Base-by-base conservation (phyloP, 2,329 filamentous ascomycete species). In the Dichotomopilus funicola region DNA sequence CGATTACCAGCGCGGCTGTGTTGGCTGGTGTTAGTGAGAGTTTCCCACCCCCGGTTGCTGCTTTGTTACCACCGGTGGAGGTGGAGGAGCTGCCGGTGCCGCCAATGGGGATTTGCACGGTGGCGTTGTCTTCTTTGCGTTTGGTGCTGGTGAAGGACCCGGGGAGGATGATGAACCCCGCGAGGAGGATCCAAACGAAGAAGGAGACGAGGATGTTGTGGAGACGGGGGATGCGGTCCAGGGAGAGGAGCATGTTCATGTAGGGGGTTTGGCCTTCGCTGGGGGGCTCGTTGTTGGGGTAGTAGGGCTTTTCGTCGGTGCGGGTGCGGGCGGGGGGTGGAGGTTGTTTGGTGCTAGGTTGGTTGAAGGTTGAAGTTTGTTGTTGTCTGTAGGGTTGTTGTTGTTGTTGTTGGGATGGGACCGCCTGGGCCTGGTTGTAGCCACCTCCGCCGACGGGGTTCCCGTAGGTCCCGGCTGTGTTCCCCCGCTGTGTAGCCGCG, bases 91-190 rank as follows among this genome's bases (percentile, higher is more conserved):
- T 37, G 42, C 56, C 46, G 6, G 45, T 49, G 44, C 47, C 52
- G 5, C 47, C 37, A 12, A 51, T 12, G 36, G 54, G 50, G 9
- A 58, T 45, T 33, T 45, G 54, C 6, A 51, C 31, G 42, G 53
- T 36, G 36, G 47, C 37, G 34, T 46, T 48, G 68, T 62, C 12
- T 69, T 59, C 27, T 54, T 72, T 49, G 43, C 49, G 51, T 42
- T 54, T 12, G 45, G 76, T 65, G 36, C 69, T 73, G 40, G 73
- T 78, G 62, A 80, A 81, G 0, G 76, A 79, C 5, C 74, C 77
- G 0, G 78, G 77, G 38, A 79, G 72, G 43, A 80, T 70, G 12
- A 81, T 68, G 67, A 79, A 81, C 34, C 78, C 78, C 0, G 74
- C 74, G 1, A 81, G 72, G 2, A 81, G 70, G 46, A 78, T 69